Conservation (phyloP, 2,329 filamentous ascomycete genomes). For the Fusarium austroafricanum region DNA sequence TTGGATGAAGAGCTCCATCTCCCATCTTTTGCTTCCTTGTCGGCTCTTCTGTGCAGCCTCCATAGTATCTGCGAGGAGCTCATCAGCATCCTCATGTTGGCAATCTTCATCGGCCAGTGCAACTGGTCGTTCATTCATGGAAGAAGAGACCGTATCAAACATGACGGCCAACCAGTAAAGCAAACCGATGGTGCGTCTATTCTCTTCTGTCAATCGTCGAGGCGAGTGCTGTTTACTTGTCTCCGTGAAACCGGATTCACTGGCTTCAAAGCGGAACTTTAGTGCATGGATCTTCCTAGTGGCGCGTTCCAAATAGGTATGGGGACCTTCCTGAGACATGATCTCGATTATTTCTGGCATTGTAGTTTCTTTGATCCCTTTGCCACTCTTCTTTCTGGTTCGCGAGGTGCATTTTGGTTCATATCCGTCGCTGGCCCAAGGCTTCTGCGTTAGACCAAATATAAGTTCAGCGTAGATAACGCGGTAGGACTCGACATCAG, state of each 20-base stretch:
- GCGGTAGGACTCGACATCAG: not conserved
- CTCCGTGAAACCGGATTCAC: not conserved
- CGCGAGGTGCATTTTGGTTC: not conserved
- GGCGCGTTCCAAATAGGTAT: not conserved
- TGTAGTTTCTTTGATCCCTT: not conserved
- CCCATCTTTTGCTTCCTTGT: not conserved
- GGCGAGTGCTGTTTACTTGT: not conserved
- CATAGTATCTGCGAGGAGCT: not conserved
- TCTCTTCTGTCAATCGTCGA: not conserved
- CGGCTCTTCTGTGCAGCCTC: rapidly evolving
- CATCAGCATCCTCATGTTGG: not conserved
- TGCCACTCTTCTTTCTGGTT: not conserved
- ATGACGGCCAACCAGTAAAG: not conserved
- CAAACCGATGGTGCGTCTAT: rapidly evolving
- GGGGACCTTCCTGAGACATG: not conserved
- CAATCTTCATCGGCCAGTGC: not conserved
- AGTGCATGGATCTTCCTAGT: not conserved
- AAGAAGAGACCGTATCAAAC: not conserved
- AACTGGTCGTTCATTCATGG: not conserved
- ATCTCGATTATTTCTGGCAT: not conserved
- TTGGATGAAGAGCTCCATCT: not conserved
- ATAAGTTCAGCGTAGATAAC: not conserved
- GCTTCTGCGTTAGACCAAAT: not conserved
- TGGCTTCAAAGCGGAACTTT: not conserved
- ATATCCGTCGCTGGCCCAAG: not conserved